Evolutionary conservation across 345 rosid genomes (phyloP), one percentile per base, ranked within the genome.

Genomic region (Eucalyptus erythrocorys): DNA sequence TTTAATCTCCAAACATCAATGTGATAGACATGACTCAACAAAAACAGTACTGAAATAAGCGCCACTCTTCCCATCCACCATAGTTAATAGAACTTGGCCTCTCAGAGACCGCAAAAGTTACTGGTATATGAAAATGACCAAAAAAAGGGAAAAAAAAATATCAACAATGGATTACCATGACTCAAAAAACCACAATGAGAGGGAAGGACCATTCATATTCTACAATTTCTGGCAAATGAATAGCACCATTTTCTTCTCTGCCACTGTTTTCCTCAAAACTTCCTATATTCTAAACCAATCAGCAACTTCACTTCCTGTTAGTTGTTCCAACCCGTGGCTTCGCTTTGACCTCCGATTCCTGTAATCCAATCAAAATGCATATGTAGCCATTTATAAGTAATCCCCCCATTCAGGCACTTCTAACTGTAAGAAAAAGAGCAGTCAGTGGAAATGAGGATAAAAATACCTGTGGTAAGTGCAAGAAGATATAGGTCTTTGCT

Each of bases 321-420:
- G 92, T 87, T 51, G 96, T 82, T 53, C 93, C 94, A 13, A 88
- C 94, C 88, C 97, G 93, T 13, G 98, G 99, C 91, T 96, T 96
- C 50, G 95, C 97, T 91, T 96, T 97, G 43, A 97, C 98, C 89
- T 97, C 99, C 21, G 89, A 45, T 82, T 97, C 99, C 99, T 97
- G 94, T 90, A 90, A 86, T 81, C 26, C 50, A 32, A 66, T 66
- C 79, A 66, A 32, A 6, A 32, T 66, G 79, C 79, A 66, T 48
- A 48, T 16, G 42, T 66, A 66, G 79, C 22, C 42, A 66, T 21
- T 7, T 66, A 66, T 15, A 17, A 66, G 79, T 66, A 66, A 15
- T 32, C 79, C 37, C 10, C 26, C 47, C 48, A 85, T 47, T 45
- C 53, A 14, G 22, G 53, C 51, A 85, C 34, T 24, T 84, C 86